These are phyloP conservation scores for Trifolium fragiferum DNA, from an alignment of 306 rosid species.

Conservation along the genomic window DNA sequence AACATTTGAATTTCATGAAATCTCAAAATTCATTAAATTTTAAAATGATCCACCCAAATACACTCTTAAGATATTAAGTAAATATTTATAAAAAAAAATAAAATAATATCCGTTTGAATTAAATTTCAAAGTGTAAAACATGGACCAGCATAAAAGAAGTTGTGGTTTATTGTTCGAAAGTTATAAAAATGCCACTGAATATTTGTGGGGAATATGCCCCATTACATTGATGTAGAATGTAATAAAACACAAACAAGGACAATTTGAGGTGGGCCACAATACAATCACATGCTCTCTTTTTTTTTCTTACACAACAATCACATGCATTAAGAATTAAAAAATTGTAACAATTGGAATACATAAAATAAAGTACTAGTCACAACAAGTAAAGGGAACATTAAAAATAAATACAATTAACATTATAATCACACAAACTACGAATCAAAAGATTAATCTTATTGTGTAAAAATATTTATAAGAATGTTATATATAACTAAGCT, in stretches of 20 bases:
- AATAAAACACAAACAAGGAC: not conserved
- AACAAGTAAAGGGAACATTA: not conserved
- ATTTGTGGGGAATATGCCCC: no score
- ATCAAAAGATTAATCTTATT: not conserved
- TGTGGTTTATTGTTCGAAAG: no score
- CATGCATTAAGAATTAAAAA: not conserved
- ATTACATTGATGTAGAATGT: not conserved
- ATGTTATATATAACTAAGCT: conserved; percentile 26
- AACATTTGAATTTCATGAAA: no score
- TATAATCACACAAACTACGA: conserved; percentile 17
- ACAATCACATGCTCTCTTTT: not conserved
- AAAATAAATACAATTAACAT: conserved; percentile 23
- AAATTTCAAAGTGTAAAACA: no score
- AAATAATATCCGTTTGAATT: no score
- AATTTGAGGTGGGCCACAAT: not conserved
- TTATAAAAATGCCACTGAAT: no score
- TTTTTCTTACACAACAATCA: no score
- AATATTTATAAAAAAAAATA: no score
- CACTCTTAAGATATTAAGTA: no score
- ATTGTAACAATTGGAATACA: conserved; percentile 1
- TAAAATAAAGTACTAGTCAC: not conserved
- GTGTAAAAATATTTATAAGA: conserved; percentile 31
- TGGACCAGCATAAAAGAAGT: no score
- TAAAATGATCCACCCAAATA: no score
- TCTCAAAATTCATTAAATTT: no score